Percentiles rank a stretch among this genome's conserved stretches.
Evolutionary conservation across 208 protist species (phyloP).

Genomic region (Crithidia expoeki): DNA sequence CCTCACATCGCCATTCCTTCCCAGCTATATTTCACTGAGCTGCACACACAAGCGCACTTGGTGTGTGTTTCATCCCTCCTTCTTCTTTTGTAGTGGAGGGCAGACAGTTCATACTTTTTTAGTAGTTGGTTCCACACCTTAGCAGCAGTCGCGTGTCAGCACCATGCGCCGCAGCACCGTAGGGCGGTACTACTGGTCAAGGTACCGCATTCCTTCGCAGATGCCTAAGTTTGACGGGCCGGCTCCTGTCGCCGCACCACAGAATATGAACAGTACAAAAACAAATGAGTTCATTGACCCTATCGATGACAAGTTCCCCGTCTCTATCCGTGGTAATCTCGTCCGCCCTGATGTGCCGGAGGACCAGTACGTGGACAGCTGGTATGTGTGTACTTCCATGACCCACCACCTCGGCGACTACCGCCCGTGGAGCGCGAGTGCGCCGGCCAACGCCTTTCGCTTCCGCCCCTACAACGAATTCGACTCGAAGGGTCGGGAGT

Average conservation of each 20-base stretch:
- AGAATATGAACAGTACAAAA: slow-evolving; percentile 93
- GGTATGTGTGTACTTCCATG: slow-evolving; percentile 91
- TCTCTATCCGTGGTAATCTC: slow-evolving; percentile 79
- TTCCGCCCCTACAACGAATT: slow-evolving; percentile 90
- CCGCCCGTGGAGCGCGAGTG: slow-evolving; percentile 82
- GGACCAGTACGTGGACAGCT: slow-evolving; percentile 91
- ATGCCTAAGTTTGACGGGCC: slow-evolving; percentile 90
- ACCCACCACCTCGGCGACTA: slow-evolving; percentile 88
- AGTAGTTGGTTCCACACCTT: background rate
- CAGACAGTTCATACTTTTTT: slow-evolving; percentile 11
- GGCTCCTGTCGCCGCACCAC: slow-evolving; percentile 79
- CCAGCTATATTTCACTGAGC: slow-evolving; percentile 1
- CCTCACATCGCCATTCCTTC: background rate
- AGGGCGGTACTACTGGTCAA: slow-evolving; percentile 80
- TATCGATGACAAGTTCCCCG: slow-evolving; percentile 89
- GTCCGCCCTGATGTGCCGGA: slow-evolving; percentile 84
- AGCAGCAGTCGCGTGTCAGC: background rate
- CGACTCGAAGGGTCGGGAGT: slow-evolving; percentile 83
- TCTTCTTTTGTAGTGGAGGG: no score
- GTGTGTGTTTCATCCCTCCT: background rate
- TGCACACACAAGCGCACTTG: background rate
- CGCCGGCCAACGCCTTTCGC: slow-evolving; percentile 81
- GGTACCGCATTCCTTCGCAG: slow-evolving; percentile 83
- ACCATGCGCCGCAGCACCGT: slow-evolving; percentile 52
- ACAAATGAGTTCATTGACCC: slow-evolving; percentile 91